Base-by-base conservation (phyloP, 2,329 filamentous ascomycete species). In the Verticillium zaregamsianum region DNA sequence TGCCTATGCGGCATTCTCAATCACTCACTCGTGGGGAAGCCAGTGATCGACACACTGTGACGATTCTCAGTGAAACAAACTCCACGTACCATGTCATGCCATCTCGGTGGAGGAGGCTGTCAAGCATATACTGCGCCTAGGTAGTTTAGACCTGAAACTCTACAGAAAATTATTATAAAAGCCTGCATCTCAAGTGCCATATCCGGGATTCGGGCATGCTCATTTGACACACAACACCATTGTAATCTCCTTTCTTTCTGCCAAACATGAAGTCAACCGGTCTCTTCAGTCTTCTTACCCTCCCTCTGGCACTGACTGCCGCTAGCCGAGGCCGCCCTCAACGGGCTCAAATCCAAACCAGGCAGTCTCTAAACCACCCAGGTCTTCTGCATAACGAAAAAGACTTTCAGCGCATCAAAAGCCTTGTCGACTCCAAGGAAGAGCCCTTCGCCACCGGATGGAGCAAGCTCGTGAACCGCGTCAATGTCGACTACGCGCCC, bases 391-490 rank as follows among this genome's bases (percentile, higher is more conserved):
- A 78, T 59, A 76, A 73, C 0, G 58, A 65, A 1, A 58, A 66
- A 1, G 76, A 79, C 58, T 74, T 81, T 55, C 66, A 71, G 8
- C 74, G 79, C 8, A 76, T 82, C 60, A 73, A 73, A 31, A 67
- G 66, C 3, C 74, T 77, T 59, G 72, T 78, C 28, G 61, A 70
- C 2, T 63, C 68, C 23, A 66, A 69, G 25, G 65, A 67, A n/a
- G 70, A 72, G 32, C 75, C 76, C 2, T 77, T 73, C 73, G 66
- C 68, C 15, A 71, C 69, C 3, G 69, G 69, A 12, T 78, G 71
- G 69, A 64, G 71, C 52, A 72, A 73, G 14, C 68, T 79, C 12
- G 70, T 67, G 15, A 60, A 69, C 1, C 72, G 74, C 54, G 65
- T 74, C n/a, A 63, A 68, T 33, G 57, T 69, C 4, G 61, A 60